Conservation (phyloP, 225 moss, liverwort and hornwort genomes). For the Polytrichum commune region DNA sequence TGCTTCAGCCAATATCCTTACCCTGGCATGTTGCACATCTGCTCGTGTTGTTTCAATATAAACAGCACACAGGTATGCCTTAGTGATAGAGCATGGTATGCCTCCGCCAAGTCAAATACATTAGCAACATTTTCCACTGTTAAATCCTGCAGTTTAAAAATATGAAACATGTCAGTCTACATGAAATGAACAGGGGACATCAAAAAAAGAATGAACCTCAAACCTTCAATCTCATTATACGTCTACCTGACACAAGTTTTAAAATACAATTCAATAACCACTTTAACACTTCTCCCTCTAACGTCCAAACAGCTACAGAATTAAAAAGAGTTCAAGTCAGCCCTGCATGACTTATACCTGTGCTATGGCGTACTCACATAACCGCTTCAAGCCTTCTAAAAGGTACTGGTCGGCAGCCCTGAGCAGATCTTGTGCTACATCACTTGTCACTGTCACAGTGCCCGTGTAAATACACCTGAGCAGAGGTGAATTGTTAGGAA, state of each 20-base stretch:
- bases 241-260: too few relatives aligned
- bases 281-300: too few relatives aligned
- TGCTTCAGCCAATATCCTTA: conserved; percentile 12
- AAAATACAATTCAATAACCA: too few relatives aligned
- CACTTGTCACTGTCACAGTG: conserved; percentile 80
- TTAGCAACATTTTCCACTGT: conserved; percentile 86
- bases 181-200: too few relatives aligned
- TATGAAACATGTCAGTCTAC: too few relatives aligned
- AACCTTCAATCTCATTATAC: too few relatives aligned
- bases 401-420: conserved; percentile 98
- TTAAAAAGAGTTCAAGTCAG: neutral
- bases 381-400: conserved; percentile 88
- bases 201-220: too few relatives aligned
- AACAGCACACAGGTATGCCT: conserved; percentile 94
- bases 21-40: conserved; percentile 78
- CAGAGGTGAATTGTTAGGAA: too few relatives aligned
- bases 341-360: conserved; percentile 39
- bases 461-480: conserved; percentile 95
- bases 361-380: conserved; percentile 92
- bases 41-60: conserved; percentile 88
- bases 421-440: conserved; percentile 93
- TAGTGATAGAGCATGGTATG: conserved; percentile 91
- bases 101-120: conserved; percentile 93
- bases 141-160: conserved; percentile 65
- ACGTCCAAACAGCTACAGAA: too few relatives aligned